These are phyloP conservation scores for Cladosporium sp. DNA, from an alignment of 2,329 filamentous ascomycete genomes.

Conservation along the genomic window DNA sequence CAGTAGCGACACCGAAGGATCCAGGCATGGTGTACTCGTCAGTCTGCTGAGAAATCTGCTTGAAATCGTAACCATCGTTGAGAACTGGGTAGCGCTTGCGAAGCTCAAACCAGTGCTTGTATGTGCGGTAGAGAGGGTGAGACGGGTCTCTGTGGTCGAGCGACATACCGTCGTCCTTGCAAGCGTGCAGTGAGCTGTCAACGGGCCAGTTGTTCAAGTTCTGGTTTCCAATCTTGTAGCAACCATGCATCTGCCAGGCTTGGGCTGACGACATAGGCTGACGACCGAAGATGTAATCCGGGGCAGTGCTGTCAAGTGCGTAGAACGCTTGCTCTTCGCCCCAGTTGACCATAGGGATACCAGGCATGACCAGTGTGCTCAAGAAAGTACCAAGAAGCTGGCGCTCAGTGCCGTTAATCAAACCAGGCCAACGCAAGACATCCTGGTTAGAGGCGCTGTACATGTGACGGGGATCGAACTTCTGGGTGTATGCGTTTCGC, in stretches of 20 bases:
- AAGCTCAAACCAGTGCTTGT: constrained; percentile 64
- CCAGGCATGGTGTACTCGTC: constrained; percentile 53
- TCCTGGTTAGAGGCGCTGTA: constrained; percentile 67
- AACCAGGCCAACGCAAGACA: constrained; percentile 63
- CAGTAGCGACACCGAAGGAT: constrained; percentile 54
- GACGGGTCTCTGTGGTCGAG: constrained; percentile 65
- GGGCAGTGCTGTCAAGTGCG: constrained; percentile 62
- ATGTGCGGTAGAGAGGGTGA: constrained; percentile 60
- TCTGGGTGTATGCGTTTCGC: constrained; percentile 60
- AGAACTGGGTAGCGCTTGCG: constrained; percentile 57
- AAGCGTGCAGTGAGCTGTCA: constrained; percentile 55
- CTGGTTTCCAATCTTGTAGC: constrained; percentile 57
- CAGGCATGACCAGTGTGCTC: constrained; percentile 60
- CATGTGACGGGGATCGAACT: constrained; percentile 65
- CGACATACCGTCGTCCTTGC: constrained; percentile 57
- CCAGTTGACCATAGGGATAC: constrained; percentile 62
- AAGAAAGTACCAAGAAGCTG: constrained; percentile 61
- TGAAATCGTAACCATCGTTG: constrained; percentile 59
- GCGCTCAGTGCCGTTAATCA: constrained; percentile 58
- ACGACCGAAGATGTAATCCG: constrained; percentile 66
- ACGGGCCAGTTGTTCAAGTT: constrained; percentile 62
- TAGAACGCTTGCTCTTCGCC: constrained; percentile 68
- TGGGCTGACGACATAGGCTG: constrained; percentile 62
- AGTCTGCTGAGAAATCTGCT: constrained; percentile 59
- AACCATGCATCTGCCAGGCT: constrained; percentile 66